Base-by-base conservation (phyloP, 2,329 filamentous ascomycete genomes). In the Tothia fuscella region DNA sequence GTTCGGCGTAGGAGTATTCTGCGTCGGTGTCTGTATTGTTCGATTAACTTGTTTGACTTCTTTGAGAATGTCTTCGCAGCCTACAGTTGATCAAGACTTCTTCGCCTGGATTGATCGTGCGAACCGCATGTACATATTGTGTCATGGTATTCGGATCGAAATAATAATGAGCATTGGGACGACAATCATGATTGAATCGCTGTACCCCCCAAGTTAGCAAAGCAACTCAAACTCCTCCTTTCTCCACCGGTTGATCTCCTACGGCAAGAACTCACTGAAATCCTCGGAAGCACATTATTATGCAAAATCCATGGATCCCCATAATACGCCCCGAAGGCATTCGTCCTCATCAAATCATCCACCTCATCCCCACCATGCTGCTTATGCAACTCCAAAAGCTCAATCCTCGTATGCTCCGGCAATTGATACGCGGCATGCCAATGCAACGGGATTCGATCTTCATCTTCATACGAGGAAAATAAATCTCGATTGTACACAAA, bases 181-280 rank as follows among this genome's bases (percentile, higher is more conserved):
- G 52, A 41, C 56, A 59, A 26, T 53, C 56, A 34, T 58, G 56
- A 37, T 59, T 59, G 44, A 58, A 55, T 12, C 56, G 50, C 56
- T 57, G 22, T 4, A 12, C 17, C 6, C 19, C 12, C 9, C 17
- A 12, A 29, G 16, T 38, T 22, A 40, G 22, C n/a, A 16, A 13
- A 38, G 32, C 10, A 35, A 16, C 32, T 9, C 32, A 9, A 32
- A 30, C 9, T 30, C 9, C 29, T 17, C 17, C 12, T 6, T 13
- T 25, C 28, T 9, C 5, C 10, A 1, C 7, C 14, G 6, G 6
- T 12, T 20, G 9, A 7, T 20, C 29, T 5, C 5, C 20, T 14
- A 10, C 6, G 5, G 6, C 4, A n/a, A 12, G 3, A 20, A 43
- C 42, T 44, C 21, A 44, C 41, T 14, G 43, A 26, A 16, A 29